Base-by-base conservation (phyloP, 129 eudicot species). In the Rutidosis leptorrhynchoides region DNA sequence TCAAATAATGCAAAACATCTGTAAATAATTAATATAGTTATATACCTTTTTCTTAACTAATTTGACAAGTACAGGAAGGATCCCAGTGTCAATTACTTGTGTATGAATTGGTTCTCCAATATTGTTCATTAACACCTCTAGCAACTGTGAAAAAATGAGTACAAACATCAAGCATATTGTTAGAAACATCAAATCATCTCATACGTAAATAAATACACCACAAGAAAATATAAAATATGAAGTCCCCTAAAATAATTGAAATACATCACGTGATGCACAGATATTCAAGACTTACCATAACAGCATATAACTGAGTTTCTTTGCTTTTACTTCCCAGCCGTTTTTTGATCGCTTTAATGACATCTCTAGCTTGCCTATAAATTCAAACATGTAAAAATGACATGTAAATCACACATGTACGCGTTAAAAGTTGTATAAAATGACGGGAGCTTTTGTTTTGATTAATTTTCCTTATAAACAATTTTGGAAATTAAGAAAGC, bases 91-190 rank as follows among this genome's bases (percentile, higher is more conserved):
- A 42, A 93, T 84, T 70, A 93, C 95, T 77, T 88, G 96, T 84
- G 80, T 86, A 75, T 93, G 99, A 60, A 89, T 87, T 49, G 91
- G 87, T 57, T 93, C 99, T 56, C 99, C 99, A 52, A 88, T 88
- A 66, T 93, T 93, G 68, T 93, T 93, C 88, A 93, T 93, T 70
- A 93, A 76, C 82, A 93, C 87, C 75, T 93, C 99, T 70, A 93
- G 83, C 77, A 93, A 73, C 99, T 93, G 75, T 52, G 58, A 46
- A 10, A 25, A 22, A 15, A n/a, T 16, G 28, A 28, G 11, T 24
- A 80, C 65, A 30, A 37, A 66, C 42, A 42, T 49, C 17, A 45
- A 19, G 49, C 58, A 62, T 48, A 40, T 58, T n/a, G 52, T 52
- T 46, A 65, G 16, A 57, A 68, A 49, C 11, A 35, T 69, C 52